phyloP scores from a whole-genome alignment of 306 rosid species.

The Rubus idaeus region DNA sequence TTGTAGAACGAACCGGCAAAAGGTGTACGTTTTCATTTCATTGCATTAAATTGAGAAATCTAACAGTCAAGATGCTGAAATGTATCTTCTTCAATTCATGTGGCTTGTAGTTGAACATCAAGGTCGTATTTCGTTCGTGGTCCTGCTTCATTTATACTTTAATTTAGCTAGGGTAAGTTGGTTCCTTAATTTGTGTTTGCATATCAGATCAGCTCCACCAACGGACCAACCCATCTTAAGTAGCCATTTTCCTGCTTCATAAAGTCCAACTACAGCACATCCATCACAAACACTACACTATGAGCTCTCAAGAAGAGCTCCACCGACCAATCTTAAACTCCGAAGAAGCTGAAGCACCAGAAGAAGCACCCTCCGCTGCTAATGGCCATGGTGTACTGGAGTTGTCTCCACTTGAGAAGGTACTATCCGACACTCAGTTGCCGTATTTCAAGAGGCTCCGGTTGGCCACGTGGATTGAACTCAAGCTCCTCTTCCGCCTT shows the following conservation, averaged over 20 bases:
- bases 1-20: not conserved
- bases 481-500: constrained; percentile 51
- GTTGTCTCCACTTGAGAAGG: constrained; percentile 41
- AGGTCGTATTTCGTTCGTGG: not conserved
- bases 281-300: not conserved
- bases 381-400: constrained; percentile 6
- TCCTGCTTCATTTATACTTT: not conserved
- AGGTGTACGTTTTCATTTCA: not conserved
- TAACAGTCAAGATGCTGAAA: not conserved
- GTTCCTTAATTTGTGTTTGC: not conserved
- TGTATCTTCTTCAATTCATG: not conserved
- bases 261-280: not conserved
- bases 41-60: not conserved
- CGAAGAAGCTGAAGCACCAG: constrained; percentile 29
- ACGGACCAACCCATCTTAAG: too few species aligned
- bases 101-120: constrained; percentile 13
- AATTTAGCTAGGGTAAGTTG: not conserved
- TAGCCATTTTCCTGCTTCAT: constrained; percentile 6
- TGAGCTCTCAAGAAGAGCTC: constrained; percentile 34
- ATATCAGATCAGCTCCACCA: too few species aligned
- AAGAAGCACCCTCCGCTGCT: not conserved
- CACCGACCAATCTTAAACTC: constrained; percentile 24
- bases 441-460: constrained; percentile 32
- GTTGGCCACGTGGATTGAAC: constrained; percentile 58
- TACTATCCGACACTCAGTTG: constrained; percentile 41